Evolutionary conservation across 2,329 filamentous ascomycete genomes (phyloP), one percentile per base, ranked within the genome.

Genomic region (Calonectria pauciramosa): DNA sequence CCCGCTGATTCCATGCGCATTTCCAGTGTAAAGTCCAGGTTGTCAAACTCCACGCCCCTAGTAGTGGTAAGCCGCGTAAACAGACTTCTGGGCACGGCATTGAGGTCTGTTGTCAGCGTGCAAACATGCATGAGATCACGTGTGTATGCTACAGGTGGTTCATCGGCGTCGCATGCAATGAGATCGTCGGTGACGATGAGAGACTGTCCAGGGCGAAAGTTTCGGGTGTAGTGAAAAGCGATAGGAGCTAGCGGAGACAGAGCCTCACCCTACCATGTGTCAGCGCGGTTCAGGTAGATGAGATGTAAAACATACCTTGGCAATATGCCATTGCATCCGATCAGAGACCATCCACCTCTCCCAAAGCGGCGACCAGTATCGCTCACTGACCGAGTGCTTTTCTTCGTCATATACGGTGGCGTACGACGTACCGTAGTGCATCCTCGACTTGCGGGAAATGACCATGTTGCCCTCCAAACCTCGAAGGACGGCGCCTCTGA

Each of bases 281-380:
- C 68, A 77, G 60, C 32, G 65, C 3, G 59, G 23, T 56, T 3
- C 34, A 20, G 52, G 14, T 13, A 10, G 0, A 1, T 67, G 8
- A 41, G n/a, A 30, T 26, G 3, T 26, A 5, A 70, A 54, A 85
- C 88, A 79, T 80, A 93, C 93, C 90, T 95, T 95, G 75, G 92
- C 91, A 82, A 96, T 95, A 84, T 96, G 94, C 94, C 94, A 96
- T 85, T 95, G 93, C 94, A 96, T 96, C 63, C 94, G 89, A 83
- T 96, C 93, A 59, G 90, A 92, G 9, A 96, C 94, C 94, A 95
- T 96, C 94, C 93, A 96, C 64, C 94, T 86, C 85, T 96, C 94
- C 94, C 94, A 95, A 30, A 96, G 83, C 8, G 93, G 94, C 77
- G 92, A 94, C 94, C 94, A 96, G 82, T 96, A 96, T 66, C 94